These are phyloP conservation scores for Alternaria novae-zelandiae DNA, from an alignment of 2,329 filamentous ascomycete species.

Conservation along the genomic window DNA sequence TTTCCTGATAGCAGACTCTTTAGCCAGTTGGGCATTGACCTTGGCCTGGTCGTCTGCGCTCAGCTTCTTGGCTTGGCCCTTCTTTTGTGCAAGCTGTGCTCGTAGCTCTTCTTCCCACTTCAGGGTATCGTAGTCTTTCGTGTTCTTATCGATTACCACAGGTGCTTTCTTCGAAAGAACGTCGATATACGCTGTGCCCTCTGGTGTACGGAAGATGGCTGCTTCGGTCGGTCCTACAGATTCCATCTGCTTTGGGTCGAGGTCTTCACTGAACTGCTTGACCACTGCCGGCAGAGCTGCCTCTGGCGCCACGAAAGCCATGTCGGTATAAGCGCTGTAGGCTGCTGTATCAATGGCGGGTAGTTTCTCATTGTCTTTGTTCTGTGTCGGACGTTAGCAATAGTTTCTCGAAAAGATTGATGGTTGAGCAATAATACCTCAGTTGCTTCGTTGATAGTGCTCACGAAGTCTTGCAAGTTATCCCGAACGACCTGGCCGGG, in stretches of 20 bases:
- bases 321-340: conserved; percentile 83
- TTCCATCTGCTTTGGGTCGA: conserved; percentile 72
- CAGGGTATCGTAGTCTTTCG: conserved; percentile 91
- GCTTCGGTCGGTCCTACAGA: conserved; percentile 85
- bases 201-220: conserved; percentile 89
- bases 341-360: conserved; percentile 69
- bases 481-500: conserved; percentile 77
- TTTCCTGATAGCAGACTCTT: conserved; percentile 79
- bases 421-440: conserved; percentile 57
- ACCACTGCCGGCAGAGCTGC: conserved; percentile 78
- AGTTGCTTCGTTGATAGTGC: conserved; percentile 66
- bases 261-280: conserved; percentile 73
- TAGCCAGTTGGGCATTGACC: conserved; percentile 87
- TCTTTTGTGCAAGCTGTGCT: conserved; percentile 88
- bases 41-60: conserved; percentile 88
- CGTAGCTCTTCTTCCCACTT: conserved; percentile 97
- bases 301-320: conserved; percentile 92
- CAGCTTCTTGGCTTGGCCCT: conserved; percentile 88
- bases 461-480: conserved; percentile 68
- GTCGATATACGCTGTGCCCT: conserved; percentile 88
- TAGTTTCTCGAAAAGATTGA: neutral
- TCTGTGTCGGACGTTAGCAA: conserved; percentile 18
- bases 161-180: conserved; percentile 84
- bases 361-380: conserved; percentile 29
- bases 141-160: conserved; percentile 81